Conservation (phyloP, 2,329 filamentous ascomycete species). For the Alternaria infectoria region DNA sequence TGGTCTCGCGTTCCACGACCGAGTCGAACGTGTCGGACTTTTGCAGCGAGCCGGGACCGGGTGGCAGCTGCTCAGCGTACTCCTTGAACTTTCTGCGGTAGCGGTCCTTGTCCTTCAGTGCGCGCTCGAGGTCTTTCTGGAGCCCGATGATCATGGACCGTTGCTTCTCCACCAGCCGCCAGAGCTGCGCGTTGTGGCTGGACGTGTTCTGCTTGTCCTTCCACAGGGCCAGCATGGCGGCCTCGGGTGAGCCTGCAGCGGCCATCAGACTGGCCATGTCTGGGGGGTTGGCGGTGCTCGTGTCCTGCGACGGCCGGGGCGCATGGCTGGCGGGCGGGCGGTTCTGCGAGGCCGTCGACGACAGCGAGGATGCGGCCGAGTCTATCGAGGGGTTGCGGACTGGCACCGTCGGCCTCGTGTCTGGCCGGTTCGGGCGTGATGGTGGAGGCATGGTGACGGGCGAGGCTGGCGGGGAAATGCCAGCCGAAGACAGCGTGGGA, state of each 20-base stretch:
- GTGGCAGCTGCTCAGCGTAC: conserved; percentile 57
- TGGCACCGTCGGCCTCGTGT: conserved; percentile 36
- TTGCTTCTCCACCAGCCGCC: conserved; percentile 96
- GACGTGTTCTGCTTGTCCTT: conserved; percentile 90
- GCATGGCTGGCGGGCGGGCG: conserved; percentile 65
- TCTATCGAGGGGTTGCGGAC: conserved; percentile 89
- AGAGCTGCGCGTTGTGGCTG: conserved; percentile 89
- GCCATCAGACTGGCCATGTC: conserved; percentile 82
- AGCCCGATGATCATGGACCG: conserved; percentile 89
- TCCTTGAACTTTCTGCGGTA: conserved; percentile 93
- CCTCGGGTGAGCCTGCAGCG: conserved; percentile 86
- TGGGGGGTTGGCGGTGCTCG: conserved; percentile 61
- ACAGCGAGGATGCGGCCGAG: conserved; percentile 77
- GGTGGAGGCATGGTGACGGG: conserved; percentile 46
- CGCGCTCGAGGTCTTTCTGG: conserved; percentile 91
- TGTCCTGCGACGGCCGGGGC: conserved; percentile 63
- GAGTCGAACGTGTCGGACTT: conserved; percentile 45
- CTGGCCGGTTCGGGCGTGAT: conserved; percentile 44
- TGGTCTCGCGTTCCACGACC: conserved; percentile 44
- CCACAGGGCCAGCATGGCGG: conserved; percentile 83
- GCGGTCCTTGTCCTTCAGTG: conserved; percentile 91
- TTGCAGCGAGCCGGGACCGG: conserved; percentile 40
- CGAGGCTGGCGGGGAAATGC: conserved; percentile 43
- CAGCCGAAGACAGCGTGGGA: conserved; percentile 39
- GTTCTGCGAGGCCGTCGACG: conserved; percentile 48